Evolutionary conservation across 164 flowering plant species (phyloP).

Genomic region (Protea cynaroides): DNA sequence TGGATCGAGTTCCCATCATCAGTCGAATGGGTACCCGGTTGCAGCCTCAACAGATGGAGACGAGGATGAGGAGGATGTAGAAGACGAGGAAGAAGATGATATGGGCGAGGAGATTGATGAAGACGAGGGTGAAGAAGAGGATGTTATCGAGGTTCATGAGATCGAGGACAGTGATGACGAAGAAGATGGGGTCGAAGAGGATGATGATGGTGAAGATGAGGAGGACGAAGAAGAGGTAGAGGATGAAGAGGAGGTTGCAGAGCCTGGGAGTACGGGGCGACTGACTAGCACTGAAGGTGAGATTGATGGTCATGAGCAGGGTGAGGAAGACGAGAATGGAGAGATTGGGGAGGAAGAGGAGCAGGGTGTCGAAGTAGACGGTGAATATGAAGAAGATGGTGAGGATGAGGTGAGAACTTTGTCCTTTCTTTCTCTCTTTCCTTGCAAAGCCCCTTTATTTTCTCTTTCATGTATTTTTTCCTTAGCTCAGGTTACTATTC

Average conservation of each 20-base stretch:
- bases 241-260: constrained; percentile 50
- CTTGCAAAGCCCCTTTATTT: background rate
- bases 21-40: constrained; percentile 51
- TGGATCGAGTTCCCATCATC: constrained; percentile 20
- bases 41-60: constrained; percentile 22
- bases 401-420: constrained; percentile 63
- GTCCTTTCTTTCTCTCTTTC: background rate
- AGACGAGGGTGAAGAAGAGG: constrained; percentile 64
- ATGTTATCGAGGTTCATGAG: constrained; percentile 58
- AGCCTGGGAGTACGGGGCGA: constrained; percentile 45
- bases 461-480: background rate
- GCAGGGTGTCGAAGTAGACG: constrained; percentile 49
- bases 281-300: constrained; percentile 67
- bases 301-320: constrained; percentile 85
- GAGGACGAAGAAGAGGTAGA: constrained; percentile 73
- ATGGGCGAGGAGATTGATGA: constrained; percentile 61
- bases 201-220: constrained; percentile 44
- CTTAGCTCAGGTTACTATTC: background rate
- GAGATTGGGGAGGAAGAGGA: constrained; percentile 49
- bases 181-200: constrained; percentile 38
- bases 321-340: constrained; percentile 6
- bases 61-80: constrained; percentile 36
- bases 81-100: constrained; percentile 56
- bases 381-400: constrained; percentile 49
- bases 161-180: constrained; percentile 59